Evolutionary conservation across 2,329 filamentous ascomycete genomes (phyloP), one percentile per base, ranked within the genome.

Genomic region (Botryotinia globosa): DNA sequence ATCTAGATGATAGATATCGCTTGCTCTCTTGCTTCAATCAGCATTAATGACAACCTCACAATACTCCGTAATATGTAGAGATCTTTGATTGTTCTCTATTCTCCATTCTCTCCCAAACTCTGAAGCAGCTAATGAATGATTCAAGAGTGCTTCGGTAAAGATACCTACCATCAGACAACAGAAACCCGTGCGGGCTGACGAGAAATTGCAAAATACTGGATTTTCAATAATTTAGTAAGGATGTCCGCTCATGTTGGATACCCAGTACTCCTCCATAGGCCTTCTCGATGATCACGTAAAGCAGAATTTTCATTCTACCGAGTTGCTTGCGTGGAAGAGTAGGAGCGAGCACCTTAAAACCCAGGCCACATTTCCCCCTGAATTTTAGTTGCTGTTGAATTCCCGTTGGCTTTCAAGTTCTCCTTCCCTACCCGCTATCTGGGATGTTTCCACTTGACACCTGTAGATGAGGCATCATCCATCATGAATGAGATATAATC

Each of bases 101-200:
- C n/a, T n/a, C n/a, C n/a, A n/a, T n/a, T n/a, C n/a, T n/a, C n/a
- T 22, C 16, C 29, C 5, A 34, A 67, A 67, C 9, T 66, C 29
- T 54, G 64, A 67, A 67, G 64, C 64, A 67, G n/a, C 45, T 67
- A 56, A 12, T 63, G 25, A 18, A 32, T 20, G 45, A 14, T 66
- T 39, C 16, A 67, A 37, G 44, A 3, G 44, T 67, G 64, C 64
- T 67, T 67, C 25, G 64, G 64, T 34, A 56, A 67, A 42, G 32
- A 10, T 56, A n/a, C n/a, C n/a, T 42, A 56, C 25, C 25, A 42
- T 42, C 10, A 54, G 34, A 54, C 37, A 62, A n/a, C 22, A 39
- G 25, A 10, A 39, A 42, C 16, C 59, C 25, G 34, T 62, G 32
- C 34, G 25, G 34, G 44, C 18, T 66, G 22, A 37, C 48, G 29